Conservation (phyloP, 2,329 filamentous ascomycete genomes). For the Hirsutella rhossiliensis region DNA sequence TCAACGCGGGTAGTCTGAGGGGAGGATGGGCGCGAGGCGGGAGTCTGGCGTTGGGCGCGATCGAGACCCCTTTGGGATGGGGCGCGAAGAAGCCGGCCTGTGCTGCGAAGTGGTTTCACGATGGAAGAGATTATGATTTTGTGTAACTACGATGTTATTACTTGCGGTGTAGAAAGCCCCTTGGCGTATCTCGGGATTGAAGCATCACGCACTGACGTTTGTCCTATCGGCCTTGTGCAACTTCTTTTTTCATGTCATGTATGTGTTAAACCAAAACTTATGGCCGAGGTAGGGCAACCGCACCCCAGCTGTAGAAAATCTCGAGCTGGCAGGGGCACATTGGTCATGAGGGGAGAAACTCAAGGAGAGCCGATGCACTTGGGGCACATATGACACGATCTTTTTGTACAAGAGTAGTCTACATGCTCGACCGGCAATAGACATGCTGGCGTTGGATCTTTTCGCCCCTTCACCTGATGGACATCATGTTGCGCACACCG, state of each 20-base stretch:
- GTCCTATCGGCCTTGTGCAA: too few species aligned
- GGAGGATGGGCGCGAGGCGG: neutral
- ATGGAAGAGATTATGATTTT: neutral
- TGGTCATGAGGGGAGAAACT: neutral
- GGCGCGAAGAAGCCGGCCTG: neutral
- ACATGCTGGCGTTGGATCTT: neutral
- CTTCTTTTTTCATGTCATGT: too few species aligned
- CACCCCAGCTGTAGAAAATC: neutral
- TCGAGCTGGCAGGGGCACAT: neutral
- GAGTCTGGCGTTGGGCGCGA: slow-evolving; percentile 1
- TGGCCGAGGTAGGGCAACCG: neutral
- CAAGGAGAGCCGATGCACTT: neutral
- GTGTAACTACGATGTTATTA: neutral
- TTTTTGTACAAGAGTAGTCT: neutral
- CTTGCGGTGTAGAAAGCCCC: too few species aligned
- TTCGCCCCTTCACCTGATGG: slow-evolving; percentile 47
- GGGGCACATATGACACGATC: neutral
- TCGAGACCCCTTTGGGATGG: neutral
- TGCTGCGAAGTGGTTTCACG: neutral
- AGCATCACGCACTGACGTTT: too few species aligned
- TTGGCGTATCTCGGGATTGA: too few species aligned
- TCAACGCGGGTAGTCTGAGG: neutral
- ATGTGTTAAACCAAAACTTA: too few species aligned
- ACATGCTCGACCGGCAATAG: neutral
- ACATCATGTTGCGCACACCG: slow-evolving; percentile 71